These are phyloP conservation scores for Tripterygium wilfordii DNA, from an alignment of 177 flowering plant genomes.

Conservation along the genomic window DNA sequence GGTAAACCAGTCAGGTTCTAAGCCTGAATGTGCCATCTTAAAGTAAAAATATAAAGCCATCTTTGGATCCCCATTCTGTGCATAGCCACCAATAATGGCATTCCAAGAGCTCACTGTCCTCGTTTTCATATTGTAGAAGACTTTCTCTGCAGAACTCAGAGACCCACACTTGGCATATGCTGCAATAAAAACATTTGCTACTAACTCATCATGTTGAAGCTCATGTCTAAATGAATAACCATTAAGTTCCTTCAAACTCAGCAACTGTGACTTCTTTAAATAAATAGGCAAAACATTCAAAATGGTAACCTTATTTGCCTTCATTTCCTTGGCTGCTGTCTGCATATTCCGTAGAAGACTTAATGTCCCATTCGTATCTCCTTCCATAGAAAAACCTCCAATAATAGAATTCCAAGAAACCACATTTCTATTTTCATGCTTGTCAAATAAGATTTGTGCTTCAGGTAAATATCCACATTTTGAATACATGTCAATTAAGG, in stretches of 20 bases:
- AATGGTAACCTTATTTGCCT: constrained; percentile 39
- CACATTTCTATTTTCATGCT: constrained; percentile 33
- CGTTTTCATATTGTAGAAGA: constrained; percentile 25
- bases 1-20: constrained; percentile 43
- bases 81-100: constrained; percentile 54
- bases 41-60: constrained; percentile 37
- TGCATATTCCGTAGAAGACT: constrained; percentile 45
- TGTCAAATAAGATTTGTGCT: constrained; percentile 36
- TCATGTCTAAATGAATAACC: constrained; percentile 44
- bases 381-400: constrained; percentile 39
- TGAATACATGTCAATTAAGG: constrained; percentile 60
- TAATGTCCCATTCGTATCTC: constrained; percentile 28
- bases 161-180: constrained; percentile 62
- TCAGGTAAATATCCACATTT: constrained; percentile 44
- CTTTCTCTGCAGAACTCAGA: constrained; percentile 26
- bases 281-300: constrained; percentile 50
- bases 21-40: constrained; percentile 34
- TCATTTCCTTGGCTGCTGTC: constrained; percentile 16
- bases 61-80: constrained; percentile 51
- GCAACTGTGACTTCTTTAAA: constrained; percentile 19
- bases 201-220: constrained; percentile 33
- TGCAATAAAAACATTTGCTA: constrained; percentile 53
- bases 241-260: constrained; percentile 58
- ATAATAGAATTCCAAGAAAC: constrained; percentile 73
- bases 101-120: constrained; percentile 61